Evolutionary conservation across 2,329 filamentous ascomycete genomes (phyloP).

Genomic region (Stromatinia cepivora): DNA sequence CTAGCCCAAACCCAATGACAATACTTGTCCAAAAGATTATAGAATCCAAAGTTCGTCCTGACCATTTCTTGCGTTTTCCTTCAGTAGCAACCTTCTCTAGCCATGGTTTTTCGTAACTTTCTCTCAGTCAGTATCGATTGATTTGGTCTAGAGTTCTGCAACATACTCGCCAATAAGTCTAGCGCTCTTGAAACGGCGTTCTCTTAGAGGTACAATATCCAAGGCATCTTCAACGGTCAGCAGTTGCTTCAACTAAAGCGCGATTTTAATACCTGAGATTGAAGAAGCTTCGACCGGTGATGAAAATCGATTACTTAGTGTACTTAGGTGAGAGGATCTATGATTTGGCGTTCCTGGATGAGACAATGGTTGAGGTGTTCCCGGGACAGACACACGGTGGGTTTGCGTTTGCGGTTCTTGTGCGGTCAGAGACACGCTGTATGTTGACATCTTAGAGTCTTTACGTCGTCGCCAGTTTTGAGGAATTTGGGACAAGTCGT

Average conservation of each 20-base stretch:
- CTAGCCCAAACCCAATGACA: conserved; percentile 23
- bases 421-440: conserved; percentile 9
- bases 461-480: neutral
- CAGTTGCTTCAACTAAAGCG: neutral
- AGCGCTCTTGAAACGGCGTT: conserved; percentile 29
- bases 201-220: conserved; percentile 13
- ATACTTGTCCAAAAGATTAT: conserved; percentile 24
- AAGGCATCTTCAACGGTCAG: conserved; percentile 4
- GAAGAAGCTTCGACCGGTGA: conserved; percentile 7
- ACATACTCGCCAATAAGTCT: conserved; percentile 27
- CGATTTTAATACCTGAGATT: conserved; percentile 13
- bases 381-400: conserved; percentile 3
- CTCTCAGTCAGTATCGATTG: neutral
- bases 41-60: conserved; percentile 23
- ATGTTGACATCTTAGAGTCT: conserved; percentile 12
- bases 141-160: neutral
- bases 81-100: conserved; percentile 11
- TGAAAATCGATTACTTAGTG: conserved; percentile 15
- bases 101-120: conserved; percentile 31
- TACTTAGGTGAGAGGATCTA: conserved; percentile 2
- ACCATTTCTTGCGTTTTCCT: conserved; percentile 24
- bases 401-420: conserved; percentile 7
- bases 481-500: neutral
- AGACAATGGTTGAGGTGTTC: conserved; percentile 12
- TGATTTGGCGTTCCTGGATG: conserved; percentile 19